A percentile compares a stretch with the other conserved stretches of the same genome.
Conservation (phyloP, 73 alveolate species). For the Loxodes magnus region DNA sequence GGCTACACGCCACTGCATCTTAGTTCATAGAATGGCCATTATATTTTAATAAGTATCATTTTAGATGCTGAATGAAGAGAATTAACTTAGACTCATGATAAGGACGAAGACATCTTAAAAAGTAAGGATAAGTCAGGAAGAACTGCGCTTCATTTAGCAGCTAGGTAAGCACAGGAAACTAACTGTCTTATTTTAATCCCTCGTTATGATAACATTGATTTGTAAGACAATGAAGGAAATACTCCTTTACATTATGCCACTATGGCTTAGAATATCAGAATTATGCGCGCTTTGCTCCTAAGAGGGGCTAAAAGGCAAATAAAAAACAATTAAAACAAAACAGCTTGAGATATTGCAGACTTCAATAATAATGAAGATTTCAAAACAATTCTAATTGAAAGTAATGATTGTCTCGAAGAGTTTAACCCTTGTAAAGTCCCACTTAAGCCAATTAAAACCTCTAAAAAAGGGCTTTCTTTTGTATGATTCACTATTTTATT, state of each 20-base stretch:
- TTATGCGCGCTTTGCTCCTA: slow-evolving; percentile 1
- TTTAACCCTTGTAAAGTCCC: slow-evolving; percentile 1
- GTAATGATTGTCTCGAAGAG: neutral
- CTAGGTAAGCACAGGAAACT: slow-evolving; percentile 5
- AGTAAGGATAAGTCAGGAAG: slow-evolving; percentile 4
- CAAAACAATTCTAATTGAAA: too few species aligned
- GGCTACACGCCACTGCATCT: too few species aligned
- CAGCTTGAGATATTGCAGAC: slow-evolving; percentile 10
- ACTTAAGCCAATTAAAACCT: slow-evolving; percentile 6
- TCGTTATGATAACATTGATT: slow-evolving; percentile 6
- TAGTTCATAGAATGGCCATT: too few species aligned
- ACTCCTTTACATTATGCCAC: slow-evolving; percentile 13
- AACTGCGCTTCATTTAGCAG: slow-evolving; percentile 5
- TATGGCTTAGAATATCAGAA: neutral
- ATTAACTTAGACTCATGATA: too few species aligned
- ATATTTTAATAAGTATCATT: too few species aligned
- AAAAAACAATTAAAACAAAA: neutral
- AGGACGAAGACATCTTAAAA: neutral
- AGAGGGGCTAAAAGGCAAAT: slow-evolving; percentile 9
- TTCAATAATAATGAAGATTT: too few species aligned
- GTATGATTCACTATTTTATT: neutral
- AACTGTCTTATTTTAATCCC: slow-evolving; percentile 2
- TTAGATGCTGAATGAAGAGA: too few species aligned
- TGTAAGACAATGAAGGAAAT: slow-evolving; percentile 4
- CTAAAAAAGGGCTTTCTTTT: neutral